phyloP scores from a whole-genome alignment of 108 stramenopile genomes.

The Pseudonitzschia pungens region DNA sequence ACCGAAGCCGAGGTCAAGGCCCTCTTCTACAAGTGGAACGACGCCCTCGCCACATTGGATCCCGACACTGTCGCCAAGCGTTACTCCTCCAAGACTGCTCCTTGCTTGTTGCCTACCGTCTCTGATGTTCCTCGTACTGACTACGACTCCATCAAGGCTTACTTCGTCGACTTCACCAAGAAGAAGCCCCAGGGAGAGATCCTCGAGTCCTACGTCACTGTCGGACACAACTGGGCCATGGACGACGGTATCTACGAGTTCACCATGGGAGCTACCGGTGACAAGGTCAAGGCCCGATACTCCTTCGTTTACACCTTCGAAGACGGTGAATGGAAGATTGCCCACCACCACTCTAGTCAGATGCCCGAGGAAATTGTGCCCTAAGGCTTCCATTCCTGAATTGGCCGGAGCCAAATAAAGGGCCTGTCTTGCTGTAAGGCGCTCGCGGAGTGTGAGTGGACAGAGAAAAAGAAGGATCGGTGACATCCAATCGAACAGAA shows the following conservation, averaged over 20 bases:
- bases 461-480: too few relatives aligned
- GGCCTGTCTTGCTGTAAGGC: neutral
- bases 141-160: slow-evolving; percentile 50
- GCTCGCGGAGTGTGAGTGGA: too few relatives aligned
- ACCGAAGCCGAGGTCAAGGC: slow-evolving; percentile 42
- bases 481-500: too few relatives aligned
- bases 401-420: slow-evolving; percentile 14
- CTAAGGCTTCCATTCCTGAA: slow-evolving; percentile 11
- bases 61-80: slow-evolving; percentile 46
- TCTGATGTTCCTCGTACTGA: slow-evolving; percentile 54
- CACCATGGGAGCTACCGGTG: slow-evolving; percentile 44
- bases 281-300: slow-evolving; percentile 60
- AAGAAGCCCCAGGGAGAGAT: slow-evolving; percentile 62
- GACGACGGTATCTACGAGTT: slow-evolving; percentile 66
- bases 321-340: slow-evolving; percentile 66
- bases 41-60: slow-evolving; percentile 49
- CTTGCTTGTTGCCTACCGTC: slow-evolving; percentile 30
- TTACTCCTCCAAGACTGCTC: slow-evolving; percentile 39
- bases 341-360: slow-evolving; percentile 45
- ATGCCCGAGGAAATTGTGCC: slow-evolving; percentile 22
- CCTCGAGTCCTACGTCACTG: slow-evolving; percentile 46
- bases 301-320: slow-evolving; percentile 53
- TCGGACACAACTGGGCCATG: slow-evolving; percentile 53
- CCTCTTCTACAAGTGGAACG: slow-evolving; percentile 58
- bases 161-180: slow-evolving; percentile 51